Evolutionary conservation across 352 stramenopile genomes (phyloP).

Genomic region (Pythium brachiatum): DNA sequence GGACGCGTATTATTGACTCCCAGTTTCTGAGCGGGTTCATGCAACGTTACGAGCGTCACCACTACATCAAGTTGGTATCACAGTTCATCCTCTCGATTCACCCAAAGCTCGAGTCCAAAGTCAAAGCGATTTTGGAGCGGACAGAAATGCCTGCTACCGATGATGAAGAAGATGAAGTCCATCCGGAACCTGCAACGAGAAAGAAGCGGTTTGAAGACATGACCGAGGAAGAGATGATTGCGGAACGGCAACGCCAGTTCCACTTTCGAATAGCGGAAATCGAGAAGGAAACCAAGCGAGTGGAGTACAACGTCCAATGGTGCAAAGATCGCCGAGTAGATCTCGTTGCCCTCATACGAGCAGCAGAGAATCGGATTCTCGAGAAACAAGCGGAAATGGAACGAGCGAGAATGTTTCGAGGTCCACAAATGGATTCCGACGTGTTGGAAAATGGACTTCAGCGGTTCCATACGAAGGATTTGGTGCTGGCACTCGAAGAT

Average conservation of each 20-base stretch:
- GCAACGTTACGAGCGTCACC: conserved; percentile 67
- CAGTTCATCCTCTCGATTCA: conserved; percentile 57
- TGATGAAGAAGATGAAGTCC: conserved; percentile 11
- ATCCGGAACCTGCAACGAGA: not conserved
- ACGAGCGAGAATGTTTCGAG: conserved; percentile 60
- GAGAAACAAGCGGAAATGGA: conserved; percentile 83
- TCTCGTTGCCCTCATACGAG: conserved; percentile 66
- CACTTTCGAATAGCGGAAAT: conserved; percentile 73
- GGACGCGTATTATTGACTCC: conserved; percentile 65
- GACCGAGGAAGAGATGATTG: conserved; percentile 43
- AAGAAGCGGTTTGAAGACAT: conserved; percentile 49
- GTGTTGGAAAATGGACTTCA: conserved; percentile 70
- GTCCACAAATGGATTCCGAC: conserved; percentile 77
- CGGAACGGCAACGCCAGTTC: conserved; percentile 65
- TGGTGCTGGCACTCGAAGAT: conserved; percentile 71
- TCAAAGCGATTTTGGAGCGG: conserved; percentile 45
- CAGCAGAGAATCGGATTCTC: conserved; percentile 59
- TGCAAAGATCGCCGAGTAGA: conserved; percentile 64
- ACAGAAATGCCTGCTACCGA: not conserved
- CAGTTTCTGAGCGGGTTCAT: conserved; percentile 80
- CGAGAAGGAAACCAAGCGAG: conserved; percentile 44
- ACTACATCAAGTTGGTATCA: conserved; percentile 72
- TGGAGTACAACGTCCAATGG: conserved; percentile 79
- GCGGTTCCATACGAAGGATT: conserved; percentile 73
- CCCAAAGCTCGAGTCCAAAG: conserved; percentile 44